Evolutionary conservation across 768 basidiomycete genomes (phyloP).

Genomic region (Dioszegia hungarica): DNA sequence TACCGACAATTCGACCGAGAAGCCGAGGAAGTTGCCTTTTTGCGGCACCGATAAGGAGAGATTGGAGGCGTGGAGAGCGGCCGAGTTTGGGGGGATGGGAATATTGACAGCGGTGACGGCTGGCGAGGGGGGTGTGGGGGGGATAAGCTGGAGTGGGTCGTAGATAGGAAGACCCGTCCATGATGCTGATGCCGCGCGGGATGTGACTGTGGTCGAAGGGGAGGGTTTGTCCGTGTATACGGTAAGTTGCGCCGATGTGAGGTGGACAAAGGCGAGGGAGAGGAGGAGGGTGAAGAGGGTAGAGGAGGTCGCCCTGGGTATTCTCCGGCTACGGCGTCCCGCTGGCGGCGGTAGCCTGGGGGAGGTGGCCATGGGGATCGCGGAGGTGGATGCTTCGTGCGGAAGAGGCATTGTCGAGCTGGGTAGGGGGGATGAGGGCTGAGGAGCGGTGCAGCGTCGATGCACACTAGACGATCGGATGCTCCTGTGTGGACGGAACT

Average conservation of each 20-base stretch:
- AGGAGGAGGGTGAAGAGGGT: neutral
- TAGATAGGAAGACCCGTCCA: constrained; percentile 34
- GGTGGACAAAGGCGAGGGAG: constrained; percentile 4
- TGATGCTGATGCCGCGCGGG: constrained; percentile 6
- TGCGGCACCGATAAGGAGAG: constrained; percentile 51
- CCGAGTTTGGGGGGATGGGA: constrained; percentile 9
- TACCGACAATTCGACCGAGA: constrained; percentile 72
- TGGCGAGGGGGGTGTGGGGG: constrained; percentile 32
- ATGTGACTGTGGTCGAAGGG: constrained; percentile 7
- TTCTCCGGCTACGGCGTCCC: too few relatives aligned
- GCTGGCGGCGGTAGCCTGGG: too few relatives aligned
- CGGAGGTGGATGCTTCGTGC: too few relatives aligned
- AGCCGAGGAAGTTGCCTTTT: constrained; percentile 64
- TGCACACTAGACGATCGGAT: too few relatives aligned
- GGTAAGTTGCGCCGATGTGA: constrained; percentile 8
- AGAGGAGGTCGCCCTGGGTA: neutral
- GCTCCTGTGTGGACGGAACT: too few relatives aligned
- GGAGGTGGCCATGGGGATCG: too few relatives aligned
- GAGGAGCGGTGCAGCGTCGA: too few relatives aligned
- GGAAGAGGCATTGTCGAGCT: too few relatives aligned
- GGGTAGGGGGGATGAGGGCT: too few relatives aligned
- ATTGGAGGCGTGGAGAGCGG: constrained; percentile 2
- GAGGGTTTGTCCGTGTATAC: constrained; percentile 8
- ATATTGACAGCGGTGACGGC: constrained; percentile 21
- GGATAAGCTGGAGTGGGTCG: constrained; percentile 23